Percentiles rank a stretch among this genome's conserved stretches.
Conservation (phyloP, 805 yeast species). For the Cyberlindnera americana region DNA sequence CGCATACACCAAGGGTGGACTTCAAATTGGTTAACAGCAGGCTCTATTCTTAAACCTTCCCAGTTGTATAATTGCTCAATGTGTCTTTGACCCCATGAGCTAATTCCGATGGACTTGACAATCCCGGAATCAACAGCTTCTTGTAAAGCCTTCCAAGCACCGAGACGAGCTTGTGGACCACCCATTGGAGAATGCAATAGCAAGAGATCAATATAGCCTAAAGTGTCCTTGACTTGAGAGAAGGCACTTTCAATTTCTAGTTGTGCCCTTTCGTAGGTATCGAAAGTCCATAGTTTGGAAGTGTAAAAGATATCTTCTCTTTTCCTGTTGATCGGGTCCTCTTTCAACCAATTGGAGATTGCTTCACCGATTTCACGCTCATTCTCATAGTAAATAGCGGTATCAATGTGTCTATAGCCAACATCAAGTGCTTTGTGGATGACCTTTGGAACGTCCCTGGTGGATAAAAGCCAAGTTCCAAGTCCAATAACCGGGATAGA, state of each 20-base stretch:
- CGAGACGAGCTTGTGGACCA: constrained; percentile 52
- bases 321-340: constrained; percentile 38
- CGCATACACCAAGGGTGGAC: constrained; percentile 49
- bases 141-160: constrained; percentile 72
- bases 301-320: constrained; percentile 58
- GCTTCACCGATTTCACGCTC: constrained; percentile 61
- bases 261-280: constrained; percentile 45
- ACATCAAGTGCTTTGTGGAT: constrained; percentile 54
- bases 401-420: constrained; percentile 75
- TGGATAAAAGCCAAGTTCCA: constrained; percentile 49
- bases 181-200: constrained; percentile 64
- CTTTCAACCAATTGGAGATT: constrained; percentile 47
- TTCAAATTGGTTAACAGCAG: constrained; percentile 74
- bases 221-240: constrained; percentile 40
- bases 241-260: constrained; percentile 56
- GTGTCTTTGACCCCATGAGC: constrained; percentile 64
- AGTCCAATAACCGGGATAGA: constrained; percentile 54
- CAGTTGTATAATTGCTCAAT: constrained; percentile 61
- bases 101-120: constrained; percentile 71
- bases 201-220: constrained; percentile 70
- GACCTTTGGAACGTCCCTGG: constrained; percentile 35
- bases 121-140: constrained; percentile 61
- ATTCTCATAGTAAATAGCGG: constrained; percentile 67
- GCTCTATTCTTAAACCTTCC: constrained; percentile 51
- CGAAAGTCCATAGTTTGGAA: constrained; percentile 67